Conservation (phyloP, 768 basidiomycete species). For the Obba rivulosa region DNA sequence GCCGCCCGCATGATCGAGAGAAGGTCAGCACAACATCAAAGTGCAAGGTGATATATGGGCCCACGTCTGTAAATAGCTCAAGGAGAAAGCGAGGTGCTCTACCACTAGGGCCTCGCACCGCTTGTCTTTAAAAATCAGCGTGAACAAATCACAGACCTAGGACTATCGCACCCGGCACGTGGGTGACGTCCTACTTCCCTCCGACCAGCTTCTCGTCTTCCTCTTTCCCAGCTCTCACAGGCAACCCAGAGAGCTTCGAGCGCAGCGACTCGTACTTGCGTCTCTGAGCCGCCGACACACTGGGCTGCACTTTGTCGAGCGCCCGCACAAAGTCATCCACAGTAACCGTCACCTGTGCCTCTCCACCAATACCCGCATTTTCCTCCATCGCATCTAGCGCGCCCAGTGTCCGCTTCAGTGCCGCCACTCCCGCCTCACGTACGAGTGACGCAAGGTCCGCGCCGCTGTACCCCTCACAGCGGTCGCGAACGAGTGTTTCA, state of each 20-base stretch:
- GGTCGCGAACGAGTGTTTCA: slow-evolving; percentile 46
- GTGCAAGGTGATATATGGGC: no score
- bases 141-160: no score
- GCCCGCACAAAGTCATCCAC: slow-evolving; percentile 69
- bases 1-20: no score
- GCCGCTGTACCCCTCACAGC: slow-evolving; percentile 86
- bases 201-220: slow-evolving; percentile 8
- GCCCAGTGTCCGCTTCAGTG: slow-evolving; percentile 65
- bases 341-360: slow-evolving; percentile 40
- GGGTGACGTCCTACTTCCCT: background rate
- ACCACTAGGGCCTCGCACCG: no score
- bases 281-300: slow-evolving; percentile 77
- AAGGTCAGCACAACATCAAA: no score
- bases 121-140: no score
- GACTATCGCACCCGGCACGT: no score
- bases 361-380: slow-evolving; percentile 17
- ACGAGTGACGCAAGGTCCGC: slow-evolving; percentile 88
- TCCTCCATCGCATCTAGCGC: slow-evolving; percentile 56
- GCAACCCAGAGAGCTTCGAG: slow-evolving; percentile 79
- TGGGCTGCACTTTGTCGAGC: slow-evolving; percentile 77
- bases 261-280: slow-evolving; percentile 76
- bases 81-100: no score
- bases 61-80: no score
- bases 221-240: slow-evolving; percentile 26
- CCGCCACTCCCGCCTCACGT: slow-evolving; percentile 85